Base-by-base conservation (phyloP, 306 rosid species). In the Parietaria judaica region DNA sequence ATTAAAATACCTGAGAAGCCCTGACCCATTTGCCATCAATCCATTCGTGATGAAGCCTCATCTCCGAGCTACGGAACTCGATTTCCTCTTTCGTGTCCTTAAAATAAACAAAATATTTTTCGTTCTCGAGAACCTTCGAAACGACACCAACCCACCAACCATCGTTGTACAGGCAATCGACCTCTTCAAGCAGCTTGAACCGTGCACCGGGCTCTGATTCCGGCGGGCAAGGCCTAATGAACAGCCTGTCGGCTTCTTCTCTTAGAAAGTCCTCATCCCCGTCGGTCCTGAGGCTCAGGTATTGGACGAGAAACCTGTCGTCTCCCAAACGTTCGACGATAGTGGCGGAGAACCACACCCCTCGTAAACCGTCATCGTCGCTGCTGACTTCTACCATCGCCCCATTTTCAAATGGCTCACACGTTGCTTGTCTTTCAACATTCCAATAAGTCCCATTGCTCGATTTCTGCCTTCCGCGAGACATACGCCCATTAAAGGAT, bases 81-180 rank as follows among this genome's bases (percentile, higher is more conserved):
- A 63, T 48, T 62, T 70, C 79, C 45, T 78, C 83, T 12, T 45
- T 54, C 1, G 76, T 66, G 52, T 31, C 54, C 57, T 31, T 66
- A 15, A 73, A 78, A 64, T 73, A 68, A 31, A 73, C 76, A 55
- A 34, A 35, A 63, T 78, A 78, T 12, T 35, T 78, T 23, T 69
- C 61, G 38, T 64, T 51, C 0, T 15, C 47, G 53, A 60, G 70
- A 35, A 78, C 73, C 60, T 69, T 57, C 0, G 79, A 73, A 50
- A 78, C 54, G 52, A 69, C 63, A 36, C 82, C 82, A 1, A 73
- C 67, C 82, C 79, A 78, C 82, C 82, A 78, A 1, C 79, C 79
- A 38, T 78, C 82, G 58, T 78, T 78, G 66, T 69, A 66, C 14
- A 51, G 41, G 61, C 73, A 74, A 61, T 78, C 82, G 46, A 73